Conservation (phyloP, 768 basidiomycete species). For the Pisolithus tinctorius region DNA sequence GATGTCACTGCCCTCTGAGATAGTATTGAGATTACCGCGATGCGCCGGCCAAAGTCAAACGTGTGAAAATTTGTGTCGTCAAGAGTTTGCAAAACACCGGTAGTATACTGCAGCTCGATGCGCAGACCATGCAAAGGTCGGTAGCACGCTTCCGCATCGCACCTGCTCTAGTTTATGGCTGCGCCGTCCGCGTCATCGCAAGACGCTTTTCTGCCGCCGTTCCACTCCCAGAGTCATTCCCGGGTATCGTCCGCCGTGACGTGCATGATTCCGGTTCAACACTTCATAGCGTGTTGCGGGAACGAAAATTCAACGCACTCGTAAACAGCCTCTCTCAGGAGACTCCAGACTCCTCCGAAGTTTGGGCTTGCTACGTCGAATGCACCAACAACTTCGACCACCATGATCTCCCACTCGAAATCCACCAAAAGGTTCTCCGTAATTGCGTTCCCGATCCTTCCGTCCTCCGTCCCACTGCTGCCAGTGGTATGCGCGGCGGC, state of each 20-base stretch:
- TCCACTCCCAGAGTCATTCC: not conserved
- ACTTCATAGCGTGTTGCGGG: constrained; percentile 4
- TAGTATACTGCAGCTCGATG: constrained; percentile 6
- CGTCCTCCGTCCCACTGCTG: constrained; percentile 39
- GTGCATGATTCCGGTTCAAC: constrained; percentile 2
- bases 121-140: constrained; percentile 17
- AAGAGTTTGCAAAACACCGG: not conserved
- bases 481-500: constrained; percentile 34
- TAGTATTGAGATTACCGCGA: too few relatives aligned
- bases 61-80: not conserved
- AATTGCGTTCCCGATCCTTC: constrained; percentile 48
- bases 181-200: constrained; percentile 8
- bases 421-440: constrained; percentile 66
- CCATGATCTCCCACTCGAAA: constrained; percentile 48
- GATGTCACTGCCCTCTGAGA: too few relatives aligned
- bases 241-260: not conserved
- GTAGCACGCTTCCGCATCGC: constrained; percentile 14
- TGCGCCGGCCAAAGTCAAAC: not conserved
- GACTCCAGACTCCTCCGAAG: constrained; percentile 36
- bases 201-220: not conserved
- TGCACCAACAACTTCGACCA: constrained; percentile 43
- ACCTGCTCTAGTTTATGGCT: constrained; percentile 6
- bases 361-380: constrained; percentile 62
- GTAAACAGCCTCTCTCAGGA: constrained; percentile 23
- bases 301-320: constrained; percentile 25